Conservation (phyloP, 371 early-diverging fungal species). For the Mucor circinelloides region DNA sequence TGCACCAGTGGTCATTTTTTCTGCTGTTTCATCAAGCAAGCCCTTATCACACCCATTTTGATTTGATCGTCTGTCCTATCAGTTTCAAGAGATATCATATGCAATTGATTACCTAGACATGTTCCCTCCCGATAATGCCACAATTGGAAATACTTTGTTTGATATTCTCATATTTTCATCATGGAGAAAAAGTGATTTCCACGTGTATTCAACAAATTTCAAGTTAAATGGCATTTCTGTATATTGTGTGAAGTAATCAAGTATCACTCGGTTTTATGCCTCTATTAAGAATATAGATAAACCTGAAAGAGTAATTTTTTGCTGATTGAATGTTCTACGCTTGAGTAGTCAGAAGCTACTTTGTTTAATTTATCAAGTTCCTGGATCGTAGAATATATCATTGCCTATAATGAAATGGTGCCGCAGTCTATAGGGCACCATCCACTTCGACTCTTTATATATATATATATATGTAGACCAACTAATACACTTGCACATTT, state of each 20-base stretch:
- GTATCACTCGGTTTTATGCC: neutral
- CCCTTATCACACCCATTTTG: neutral
- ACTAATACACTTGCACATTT: no score
- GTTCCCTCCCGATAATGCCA: neutral
- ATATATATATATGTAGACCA: no score
- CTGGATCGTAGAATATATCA: no score
- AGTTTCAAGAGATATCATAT: neutral
- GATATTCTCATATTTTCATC: neutral
- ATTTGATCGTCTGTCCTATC: neutral
- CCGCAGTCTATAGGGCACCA: no score
- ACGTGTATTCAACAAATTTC: neutral
- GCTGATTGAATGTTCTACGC: neutral
- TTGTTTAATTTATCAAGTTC: no score
- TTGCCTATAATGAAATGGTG: no score
- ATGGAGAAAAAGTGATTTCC: neutral
- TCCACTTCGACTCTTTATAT: no score
- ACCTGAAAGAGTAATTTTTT: neutral
- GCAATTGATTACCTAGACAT: neutral
- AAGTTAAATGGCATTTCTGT: neutral
- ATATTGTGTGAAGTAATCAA: neutral
- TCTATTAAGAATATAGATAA: neutral
- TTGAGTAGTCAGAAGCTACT: no score
- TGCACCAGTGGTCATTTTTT: conserved; percentile 2
- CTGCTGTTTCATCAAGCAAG: neutral
- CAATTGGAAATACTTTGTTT: neutral